Evolutionary conservation across 2,329 filamentous ascomycete species (phyloP), one percentile per base, ranked within the genome.

Genomic region (Ustilaginoidea virens): DNA sequence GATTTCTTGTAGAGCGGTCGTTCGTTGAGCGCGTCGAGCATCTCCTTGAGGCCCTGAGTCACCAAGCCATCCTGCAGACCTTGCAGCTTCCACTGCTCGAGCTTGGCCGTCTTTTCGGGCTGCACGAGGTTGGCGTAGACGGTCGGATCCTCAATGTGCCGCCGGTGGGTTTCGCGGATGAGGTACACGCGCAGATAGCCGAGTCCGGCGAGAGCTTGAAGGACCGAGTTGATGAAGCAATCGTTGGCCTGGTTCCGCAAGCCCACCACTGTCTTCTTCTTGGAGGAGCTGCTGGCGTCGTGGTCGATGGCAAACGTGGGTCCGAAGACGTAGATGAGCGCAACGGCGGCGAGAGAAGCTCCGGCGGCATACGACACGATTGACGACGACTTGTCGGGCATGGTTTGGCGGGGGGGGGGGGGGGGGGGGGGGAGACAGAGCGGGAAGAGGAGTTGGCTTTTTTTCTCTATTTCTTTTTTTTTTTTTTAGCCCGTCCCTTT

Each of bases 301-400:
- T 77, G 74, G 56, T 98, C 87, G 51, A 96, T 77, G 44, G 92
- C 81, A 55, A 87, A 96, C 29, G 86, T 96, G n/a, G 90, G 90
- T 7, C 79, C 85, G 56, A 98, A 96, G 43, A 96, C 87, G 56
- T 96, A 98, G 51, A 96, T 81, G 33, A 96, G 71, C 18, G 90
- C 87, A 37, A 92, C 81, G 36, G 90, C 90, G 32, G 90, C 90
- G 37, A 98, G 77, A 31, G 86, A 93, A 35, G 87, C 90, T 43
- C 87, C 87, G 34, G 87, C 90, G 46, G 90, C 90, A 57, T 98
- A 98, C 25, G 82, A 83, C 43, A 83, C 82, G 44, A 56, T 52
- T 16, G 51, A 49, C 30, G 41, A 38, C 33, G 52, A 43, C 36
- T 51, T 55, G 27, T 54, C 50, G 33, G 47, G 49, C 54, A 56